Percentiles rank a stretch among this genome's conserved stretches.
These are phyloP conservation scores for Ophiostoma tasmaniense DNA, from an alignment of 2,329 filamentous ascomycete species.

Conservation along the genomic window DNA sequence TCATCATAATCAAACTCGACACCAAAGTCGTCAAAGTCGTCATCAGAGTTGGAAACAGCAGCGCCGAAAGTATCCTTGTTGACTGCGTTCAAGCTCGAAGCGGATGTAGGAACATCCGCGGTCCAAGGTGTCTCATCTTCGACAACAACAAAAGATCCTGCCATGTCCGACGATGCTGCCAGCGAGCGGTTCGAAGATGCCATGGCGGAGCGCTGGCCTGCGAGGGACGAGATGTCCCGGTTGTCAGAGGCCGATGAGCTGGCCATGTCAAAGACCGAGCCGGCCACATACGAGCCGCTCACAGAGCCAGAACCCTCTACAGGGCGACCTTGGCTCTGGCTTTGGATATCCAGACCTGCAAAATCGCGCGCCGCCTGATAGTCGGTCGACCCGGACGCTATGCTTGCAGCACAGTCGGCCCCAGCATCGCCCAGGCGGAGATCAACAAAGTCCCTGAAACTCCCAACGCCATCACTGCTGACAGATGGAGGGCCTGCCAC, in stretches of 20 bases:
- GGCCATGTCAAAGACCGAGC: background rate
- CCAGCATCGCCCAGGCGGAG: background rate
- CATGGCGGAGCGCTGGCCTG: background rate
- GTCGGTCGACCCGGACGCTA: background rate
- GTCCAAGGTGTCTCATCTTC: background rate
- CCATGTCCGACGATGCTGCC: background rate
- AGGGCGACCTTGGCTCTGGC: background rate
- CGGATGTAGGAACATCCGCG: background rate
- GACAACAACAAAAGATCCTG: background rate
- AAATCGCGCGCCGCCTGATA: background rate
- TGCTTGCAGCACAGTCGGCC: background rate
- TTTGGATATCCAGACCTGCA: background rate
- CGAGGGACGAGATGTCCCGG: background rate
- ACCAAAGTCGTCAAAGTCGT: background rate
- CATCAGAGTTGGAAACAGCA: background rate
- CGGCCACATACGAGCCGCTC: background rate
- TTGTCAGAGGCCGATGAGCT: background rate
- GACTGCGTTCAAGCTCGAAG: too few relatives aligned
- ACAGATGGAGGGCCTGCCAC: background rate
- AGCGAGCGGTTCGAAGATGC: background rate
- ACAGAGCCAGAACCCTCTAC: background rate
- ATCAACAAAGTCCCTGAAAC: background rate
- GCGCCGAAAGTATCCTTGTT: background rate
- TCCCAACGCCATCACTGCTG: background rate
- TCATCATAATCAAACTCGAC: background rate